These are phyloP conservation scores for Boletellus sp. DNA, from an alignment of 768 basidiomycete genomes.

Conservation along the genomic window DNA sequence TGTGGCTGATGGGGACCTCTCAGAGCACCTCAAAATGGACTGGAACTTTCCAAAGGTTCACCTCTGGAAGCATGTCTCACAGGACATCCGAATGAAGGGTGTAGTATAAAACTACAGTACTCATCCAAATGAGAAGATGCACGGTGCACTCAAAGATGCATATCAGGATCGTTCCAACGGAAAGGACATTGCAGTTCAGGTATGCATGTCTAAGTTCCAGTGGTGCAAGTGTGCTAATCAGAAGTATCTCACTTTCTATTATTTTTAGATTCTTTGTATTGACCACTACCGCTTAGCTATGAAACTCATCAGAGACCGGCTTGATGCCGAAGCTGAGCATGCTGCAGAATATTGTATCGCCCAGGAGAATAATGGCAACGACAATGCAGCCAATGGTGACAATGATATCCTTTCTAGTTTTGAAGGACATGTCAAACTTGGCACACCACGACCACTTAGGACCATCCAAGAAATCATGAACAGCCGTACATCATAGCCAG, in stretches of 20 bases:
- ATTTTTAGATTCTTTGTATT: neutral
- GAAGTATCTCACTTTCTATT: too few species aligned
- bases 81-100: conserved; percentile 33
- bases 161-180: neutral
- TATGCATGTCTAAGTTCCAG: too few species aligned
- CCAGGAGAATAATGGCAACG: neutral
- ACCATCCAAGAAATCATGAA: neutral
- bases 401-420: neutral
- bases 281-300: neutral
- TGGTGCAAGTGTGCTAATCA: neutral
- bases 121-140: conserved; percentile 30
- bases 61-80: conserved; percentile 28
- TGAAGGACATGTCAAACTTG: neutral
- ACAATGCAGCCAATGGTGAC: neutral
- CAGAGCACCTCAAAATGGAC: conserved; percentile 3
- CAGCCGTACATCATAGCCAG: neutral
- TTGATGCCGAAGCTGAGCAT: neutral
- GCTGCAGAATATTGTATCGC: neutral
- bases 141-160: conserved; percentile 26
- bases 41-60: conserved; percentile 38
- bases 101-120: conserved; percentile 31
- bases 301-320: neutral
- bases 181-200: neutral
- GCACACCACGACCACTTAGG: neutral
- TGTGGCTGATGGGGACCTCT: neutral